Base-by-base conservation (phyloP, 73 alveolate species). In the Urostyla sp. region DNA sequence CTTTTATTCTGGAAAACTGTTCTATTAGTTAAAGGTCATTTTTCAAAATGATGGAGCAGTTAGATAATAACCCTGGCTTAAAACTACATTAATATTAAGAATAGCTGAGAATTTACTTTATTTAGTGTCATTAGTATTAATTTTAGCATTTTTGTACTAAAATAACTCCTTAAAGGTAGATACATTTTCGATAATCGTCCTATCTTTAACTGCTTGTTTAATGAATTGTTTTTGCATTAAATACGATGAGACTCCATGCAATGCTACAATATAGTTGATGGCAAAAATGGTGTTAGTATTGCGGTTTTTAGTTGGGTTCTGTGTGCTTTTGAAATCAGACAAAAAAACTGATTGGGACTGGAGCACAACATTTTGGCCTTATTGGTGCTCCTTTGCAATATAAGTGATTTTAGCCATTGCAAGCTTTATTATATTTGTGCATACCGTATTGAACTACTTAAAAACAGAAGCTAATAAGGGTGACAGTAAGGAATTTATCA, bases 291-390 rank as follows among this genome's bases (percentile, higher is more conserved):
- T 69, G 1, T 46, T 49, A 1, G 83, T 69, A 3, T 32, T 69
- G 44, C 44, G 83, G 30, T 35, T 69, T 20, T 23, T 69, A 27
- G 49, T 69, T 23, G 83, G 72, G 49, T 49, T 69, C 23, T 37
- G 83, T 49, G 83, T 59, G 1, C 32, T 69, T 18, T 78, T 75
- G 18, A 75, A 75, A 28, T 16, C 57, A 11, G 87, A 75, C 34
- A 16, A 75, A 0, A 38, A 50, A 11, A 57, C 87, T 20, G 31
- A 75, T 34, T 75, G 87, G 87, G 78, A 56, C 52, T 75, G 87
- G 87, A 55, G 76, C 67, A 75, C 87, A 10, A 59, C 74, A 0
- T 75, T 75, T 54, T 50, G 87, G 87, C 78, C 87, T 1, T 75
- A 75, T 75, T 75, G 87, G 87, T 75, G 87, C 67, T 56, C 79